Conservation (phyloP, 2,329 filamentous ascomycete species). For the Colletotrichum sp. region DNA sequence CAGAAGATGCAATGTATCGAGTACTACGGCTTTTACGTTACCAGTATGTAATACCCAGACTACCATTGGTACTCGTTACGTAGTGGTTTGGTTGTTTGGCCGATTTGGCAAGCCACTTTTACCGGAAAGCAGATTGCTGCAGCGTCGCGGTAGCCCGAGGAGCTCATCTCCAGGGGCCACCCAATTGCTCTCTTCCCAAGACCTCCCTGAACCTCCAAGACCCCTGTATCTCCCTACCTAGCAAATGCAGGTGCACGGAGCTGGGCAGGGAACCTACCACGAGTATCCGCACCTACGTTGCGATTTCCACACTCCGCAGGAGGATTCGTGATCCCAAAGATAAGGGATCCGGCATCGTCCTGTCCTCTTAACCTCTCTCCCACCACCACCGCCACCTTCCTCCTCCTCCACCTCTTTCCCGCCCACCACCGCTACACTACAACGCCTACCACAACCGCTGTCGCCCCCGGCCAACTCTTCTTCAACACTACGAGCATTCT, state of each 20-base stretch:
- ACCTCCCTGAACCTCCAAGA: not conserved
- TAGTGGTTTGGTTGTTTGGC: not conserved
- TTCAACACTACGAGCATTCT: not conserved
- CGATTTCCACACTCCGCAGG: not conserved
- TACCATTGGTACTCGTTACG: constrained; percentile 2
- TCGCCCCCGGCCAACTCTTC: not conserved
- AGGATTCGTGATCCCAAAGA: constrained; percentile 9
- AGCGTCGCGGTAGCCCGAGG: not conserved
- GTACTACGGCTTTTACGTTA: not conserved
- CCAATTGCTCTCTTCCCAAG: not conserved
- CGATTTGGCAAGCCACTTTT: not conserved
- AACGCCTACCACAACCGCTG: not conserved
- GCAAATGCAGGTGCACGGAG: not conserved
- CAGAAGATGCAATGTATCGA: not conserved
- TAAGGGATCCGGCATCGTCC: constrained; percentile 13
- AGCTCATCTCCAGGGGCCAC: not conserved
- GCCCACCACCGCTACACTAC: not conserved
- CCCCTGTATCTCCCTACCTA: not conserved
- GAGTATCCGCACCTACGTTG: not conserved
- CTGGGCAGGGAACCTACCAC: not conserved
- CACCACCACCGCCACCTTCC: not conserved
- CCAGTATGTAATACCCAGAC: not conserved
- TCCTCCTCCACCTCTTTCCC: not conserved
- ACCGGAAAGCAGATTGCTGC: not conserved
- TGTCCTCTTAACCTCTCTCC: not conserved